Evolutionary conservation across 768 basidiomycete genomes (phyloP).

Genomic region (Russula dissimulans): DNA sequence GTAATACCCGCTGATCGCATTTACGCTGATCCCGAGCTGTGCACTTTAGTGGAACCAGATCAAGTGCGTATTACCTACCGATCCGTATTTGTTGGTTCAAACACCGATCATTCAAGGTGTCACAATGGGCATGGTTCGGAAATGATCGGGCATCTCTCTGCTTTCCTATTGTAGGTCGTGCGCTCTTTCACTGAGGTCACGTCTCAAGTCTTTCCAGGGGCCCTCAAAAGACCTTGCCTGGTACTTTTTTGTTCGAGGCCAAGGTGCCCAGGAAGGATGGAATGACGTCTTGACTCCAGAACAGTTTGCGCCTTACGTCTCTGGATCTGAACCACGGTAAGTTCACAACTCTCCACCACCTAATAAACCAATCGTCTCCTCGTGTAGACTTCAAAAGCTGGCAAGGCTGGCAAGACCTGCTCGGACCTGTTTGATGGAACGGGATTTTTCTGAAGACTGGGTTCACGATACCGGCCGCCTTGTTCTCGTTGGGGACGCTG

Average conservation of each 20-base stretch:
- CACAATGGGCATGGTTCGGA: conserved; percentile 19
- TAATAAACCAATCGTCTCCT: neutral
- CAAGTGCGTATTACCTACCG: conserved; percentile 3
- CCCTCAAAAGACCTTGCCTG: conserved; percentile 19
- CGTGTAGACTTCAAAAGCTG: conserved; percentile 17
- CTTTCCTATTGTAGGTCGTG: conserved; percentile 14
- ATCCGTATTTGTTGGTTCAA: neutral
- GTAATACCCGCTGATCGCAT: conserved; percentile 16
- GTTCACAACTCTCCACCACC: neutral
- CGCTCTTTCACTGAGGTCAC: neutral
- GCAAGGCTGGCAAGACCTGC: conserved; percentile 17
- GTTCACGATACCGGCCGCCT: conserved; percentile 25
- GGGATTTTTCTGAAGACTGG: conserved; percentile 27
- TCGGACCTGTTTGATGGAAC: conserved; percentile 20
- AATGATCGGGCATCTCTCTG: conserved; percentile 18
- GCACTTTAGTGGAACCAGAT: conserved; percentile 9
- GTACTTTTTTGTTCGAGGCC: conserved; percentile 22
- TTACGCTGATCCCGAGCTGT: conserved; percentile 14
- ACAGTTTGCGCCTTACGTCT: conserved; percentile 7
- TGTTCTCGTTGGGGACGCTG: conserved; percentile 30
- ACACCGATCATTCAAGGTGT: neutral
- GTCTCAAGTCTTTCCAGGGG: neutral
- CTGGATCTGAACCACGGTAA: conserved; percentile 17
- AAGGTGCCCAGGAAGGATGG: conserved; percentile 14
- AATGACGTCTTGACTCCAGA: conserved; percentile 12